Percentiles rank a stretch among this genome's conserved stretches.
These are phyloP conservation scores for Colletotrichum musae DNA, from an alignment of 2,329 filamentous ascomycete genomes.

Conservation along the genomic window DNA sequence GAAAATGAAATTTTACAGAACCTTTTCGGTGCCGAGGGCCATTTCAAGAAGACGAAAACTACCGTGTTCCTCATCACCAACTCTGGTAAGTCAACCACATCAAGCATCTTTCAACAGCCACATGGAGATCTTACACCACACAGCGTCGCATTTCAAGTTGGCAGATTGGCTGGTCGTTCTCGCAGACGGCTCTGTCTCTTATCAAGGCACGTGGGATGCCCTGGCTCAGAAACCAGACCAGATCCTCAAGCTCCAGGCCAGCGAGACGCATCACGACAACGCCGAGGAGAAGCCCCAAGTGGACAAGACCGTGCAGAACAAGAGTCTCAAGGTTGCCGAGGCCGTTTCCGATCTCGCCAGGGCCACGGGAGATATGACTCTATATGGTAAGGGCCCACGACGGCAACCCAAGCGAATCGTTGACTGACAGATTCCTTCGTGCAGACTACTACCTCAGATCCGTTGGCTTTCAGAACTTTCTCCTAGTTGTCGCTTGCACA, in stretches of 20 bases:
- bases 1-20: conserved; percentile 35
- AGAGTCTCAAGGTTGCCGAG: conserved; percentile 25
- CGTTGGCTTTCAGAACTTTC: conserved; percentile 5
- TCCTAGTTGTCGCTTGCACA: conserved; percentile 28
- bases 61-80: conserved; percentile 37
- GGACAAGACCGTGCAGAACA: conserved; percentile 6
- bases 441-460: conserved; percentile 22
- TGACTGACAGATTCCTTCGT: background rate
- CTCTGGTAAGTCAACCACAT: background rate
- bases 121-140: background rate
- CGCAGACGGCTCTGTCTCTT: background rate
- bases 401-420: fast-evolving
- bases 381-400: conserved; percentile 19
- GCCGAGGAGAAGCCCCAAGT: background rate
- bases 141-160: conserved; percentile 14
- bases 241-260: background rate
- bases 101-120: too few species aligned
- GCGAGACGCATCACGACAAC: background rate
- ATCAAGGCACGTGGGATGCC: conserved; percentile 23
- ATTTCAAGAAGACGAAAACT: conserved; percentile 40
- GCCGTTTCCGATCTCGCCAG: conserved; percentile 17
- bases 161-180: conserved; percentile 19
- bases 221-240: background rate
- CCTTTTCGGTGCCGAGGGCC: conserved; percentile 41
- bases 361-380: conserved; percentile 25